Conservation (phyloP, 2,329 filamentous ascomycete genomes). For the Epichloe hybrida region DNA sequence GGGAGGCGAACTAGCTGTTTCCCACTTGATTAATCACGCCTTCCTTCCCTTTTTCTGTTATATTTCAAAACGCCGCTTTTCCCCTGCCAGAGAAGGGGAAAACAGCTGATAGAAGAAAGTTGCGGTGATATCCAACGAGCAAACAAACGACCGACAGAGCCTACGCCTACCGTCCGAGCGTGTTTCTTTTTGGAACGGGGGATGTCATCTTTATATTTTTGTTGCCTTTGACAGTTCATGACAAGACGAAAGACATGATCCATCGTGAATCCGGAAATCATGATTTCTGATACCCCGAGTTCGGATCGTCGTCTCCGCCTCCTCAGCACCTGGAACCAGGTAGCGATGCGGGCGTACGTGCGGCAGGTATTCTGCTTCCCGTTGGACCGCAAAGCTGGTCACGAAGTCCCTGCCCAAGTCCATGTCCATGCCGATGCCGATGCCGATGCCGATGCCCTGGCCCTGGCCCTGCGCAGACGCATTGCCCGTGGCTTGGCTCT, state of each 20-base stretch:
- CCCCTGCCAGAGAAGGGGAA: too few species aligned
- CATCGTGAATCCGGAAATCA: background rate
- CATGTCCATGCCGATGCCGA: background rate
- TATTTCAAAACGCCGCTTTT: too few species aligned
- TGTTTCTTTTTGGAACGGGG: too few species aligned
- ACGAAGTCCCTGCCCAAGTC: background rate
- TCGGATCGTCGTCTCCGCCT: background rate
- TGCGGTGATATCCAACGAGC: background rate
- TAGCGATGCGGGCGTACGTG: conserved; percentile 8
- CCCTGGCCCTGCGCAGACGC: background rate
- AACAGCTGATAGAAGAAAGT: background rate
- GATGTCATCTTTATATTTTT: too few species aligned
- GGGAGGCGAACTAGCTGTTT: too few species aligned
- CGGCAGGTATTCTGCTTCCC: conserved; percentile 10
- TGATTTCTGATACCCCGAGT: background rate
- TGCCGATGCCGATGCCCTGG: too few species aligned
- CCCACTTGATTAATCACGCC: too few species aligned
- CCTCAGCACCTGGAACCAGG: conserved; percentile 8
- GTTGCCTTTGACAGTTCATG: too few species aligned
- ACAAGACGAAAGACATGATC: background rate
- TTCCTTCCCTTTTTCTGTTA: too few species aligned
- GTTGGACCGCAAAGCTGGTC: background rate
- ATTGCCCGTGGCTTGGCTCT: conserved; percentile 2
- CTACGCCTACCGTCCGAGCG: background rate
- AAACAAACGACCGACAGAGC: background rate